phyloP scores from a whole-genome alignment of 768 basidiomycete genomes.

The Suillus lakei region DNA sequence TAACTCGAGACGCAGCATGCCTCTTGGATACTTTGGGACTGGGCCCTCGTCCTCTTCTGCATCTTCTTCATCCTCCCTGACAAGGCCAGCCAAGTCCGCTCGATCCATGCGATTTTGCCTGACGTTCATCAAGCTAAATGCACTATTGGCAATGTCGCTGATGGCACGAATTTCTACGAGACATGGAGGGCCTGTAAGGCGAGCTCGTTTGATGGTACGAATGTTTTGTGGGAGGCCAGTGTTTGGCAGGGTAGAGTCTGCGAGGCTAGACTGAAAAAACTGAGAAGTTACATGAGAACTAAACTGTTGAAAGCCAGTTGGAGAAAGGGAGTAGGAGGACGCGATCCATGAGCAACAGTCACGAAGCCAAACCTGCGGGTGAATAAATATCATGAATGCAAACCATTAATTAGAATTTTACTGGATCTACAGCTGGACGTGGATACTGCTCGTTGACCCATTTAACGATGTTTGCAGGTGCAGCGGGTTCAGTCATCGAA shows the following conservation, averaged over 20 bases:
- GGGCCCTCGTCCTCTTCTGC: conserved; percentile 70
- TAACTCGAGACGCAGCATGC: conserved; percentile 76
- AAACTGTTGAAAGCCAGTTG: conserved; percentile 55
- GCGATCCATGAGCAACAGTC: conserved; percentile 72
- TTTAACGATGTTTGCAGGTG: conserved; percentile 40
- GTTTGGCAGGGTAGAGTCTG: conserved; percentile 70
- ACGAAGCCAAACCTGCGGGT: conserved; percentile 73
- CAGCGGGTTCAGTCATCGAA: conserved; percentile 27
- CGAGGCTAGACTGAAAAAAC: conserved; percentile 72
- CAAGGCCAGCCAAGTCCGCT: conserved; percentile 49
- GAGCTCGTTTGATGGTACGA: conserved; percentile 39
- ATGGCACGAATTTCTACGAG: conserved; percentile 78
- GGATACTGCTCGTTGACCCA: conserved; percentile 64
- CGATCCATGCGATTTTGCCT: conserved; percentile 66
- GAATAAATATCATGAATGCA: conserved; percentile 7
- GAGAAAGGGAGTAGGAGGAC: conserved; percentile 50
- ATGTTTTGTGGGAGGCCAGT: conserved; percentile 68
- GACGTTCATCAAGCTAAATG: conserved; percentile 76
- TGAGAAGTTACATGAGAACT: conserved; percentile 63
- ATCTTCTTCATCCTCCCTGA: conserved; percentile 52
- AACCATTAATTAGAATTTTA: conserved; percentile 30
- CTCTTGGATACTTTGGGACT: conserved; percentile 80
- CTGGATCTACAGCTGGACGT: conserved; percentile 67
- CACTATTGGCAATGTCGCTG: conserved; percentile 86
- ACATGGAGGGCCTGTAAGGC: conserved; percentile 50